Conservation (phyloP, 306 rosid species). For the Ceratonia siliqua region DNA sequence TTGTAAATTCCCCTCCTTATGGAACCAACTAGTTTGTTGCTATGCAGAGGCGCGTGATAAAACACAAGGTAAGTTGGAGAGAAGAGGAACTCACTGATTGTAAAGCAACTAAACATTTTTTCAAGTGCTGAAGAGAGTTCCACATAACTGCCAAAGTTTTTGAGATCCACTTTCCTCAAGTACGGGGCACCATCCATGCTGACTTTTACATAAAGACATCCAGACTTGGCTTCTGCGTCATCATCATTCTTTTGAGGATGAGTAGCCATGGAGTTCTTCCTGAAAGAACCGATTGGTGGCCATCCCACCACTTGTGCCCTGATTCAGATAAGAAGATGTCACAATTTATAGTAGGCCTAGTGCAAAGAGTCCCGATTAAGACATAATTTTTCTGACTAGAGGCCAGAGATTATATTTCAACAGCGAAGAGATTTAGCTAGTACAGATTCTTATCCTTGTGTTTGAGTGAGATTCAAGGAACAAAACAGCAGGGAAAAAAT, state of each 20-base stretch:
- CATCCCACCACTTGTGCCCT: constrained; percentile 99
- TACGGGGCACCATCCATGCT: constrained; percentile 99
- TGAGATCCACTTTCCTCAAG: constrained; percentile 91
- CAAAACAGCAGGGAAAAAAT: background rate
- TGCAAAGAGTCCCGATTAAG: background rate
- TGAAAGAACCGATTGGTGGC: constrained; percentile 95
- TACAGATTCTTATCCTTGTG: background rate
- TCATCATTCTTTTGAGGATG: constrained; percentile 58
- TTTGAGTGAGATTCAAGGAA: background rate
- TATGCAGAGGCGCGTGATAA: too few species aligned
- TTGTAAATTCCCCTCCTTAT: too few species aligned
- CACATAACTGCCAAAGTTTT: constrained; percentile 66
- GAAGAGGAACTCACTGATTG: constrained; percentile 62
- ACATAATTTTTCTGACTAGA: background rate
- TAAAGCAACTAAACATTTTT: constrained; percentile 95
- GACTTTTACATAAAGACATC: constrained; percentile 88
- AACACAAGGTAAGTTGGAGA: too few species aligned
- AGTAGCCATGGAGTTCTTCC: constrained; percentile 88
- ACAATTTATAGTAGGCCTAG: background rate
- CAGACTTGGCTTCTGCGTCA: constrained; percentile 69
- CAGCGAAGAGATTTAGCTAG: background rate
- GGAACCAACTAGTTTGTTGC: constrained; percentile 8
- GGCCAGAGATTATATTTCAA: constrained; percentile 16
- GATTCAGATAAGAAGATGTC: constrained; percentile 37
- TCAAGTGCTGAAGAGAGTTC: constrained; percentile 91